Base-by-base conservation (phyloP, 208 protist species). In the Acanthamoeba polyphaga region DNA sequence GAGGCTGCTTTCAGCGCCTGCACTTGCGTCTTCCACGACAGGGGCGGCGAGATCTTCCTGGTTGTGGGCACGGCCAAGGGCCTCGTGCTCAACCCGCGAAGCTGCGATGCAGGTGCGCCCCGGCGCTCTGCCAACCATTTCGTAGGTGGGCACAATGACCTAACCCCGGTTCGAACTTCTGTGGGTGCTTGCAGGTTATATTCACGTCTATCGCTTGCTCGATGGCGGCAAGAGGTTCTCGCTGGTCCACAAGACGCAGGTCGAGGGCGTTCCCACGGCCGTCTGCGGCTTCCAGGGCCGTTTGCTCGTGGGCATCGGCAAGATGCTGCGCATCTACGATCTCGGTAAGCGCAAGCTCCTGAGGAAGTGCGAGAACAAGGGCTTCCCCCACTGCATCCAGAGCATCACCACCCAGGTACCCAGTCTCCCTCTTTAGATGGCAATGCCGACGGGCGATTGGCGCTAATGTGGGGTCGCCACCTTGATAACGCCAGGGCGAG, bases 321-420 rank as follows among this genome's bases (percentile, higher is more conserved):
- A 96, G 29, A 58, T 55, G 4, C 95, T 99, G 32, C 93, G 98
- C 70, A 92, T 99, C 58, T 99, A 98, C 94, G 98, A 99, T 64
- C 84, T 99, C 27, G 98, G 98, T 70, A 97, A 98, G 88, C 96
- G 97, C 94, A 97, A 98, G 85, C 95, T 99, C 38, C 95, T 99
- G 46, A 95, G 97, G 58, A 99, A 99, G 96, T 98, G 98, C 95
- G 98, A 99, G 95, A 98, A 74, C 72, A 96, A 97, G 93, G 49
- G 43, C 17, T 72, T 99, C 10, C 98, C 98, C 9, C 98, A 97
- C 66, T 87, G 92, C 7, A 98, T 99, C 24, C 66, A 96, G n/a
- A 82, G 62, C 15, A 95, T 99, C 32, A 60, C 89, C 38, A 94
- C 95, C 1, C 95, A 98, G 46, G 78, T 87, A 32, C 43, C 29